These are phyloP conservation scores for Epichloe typhina DNA, from an alignment of 2,329 filamentous ascomycete genomes.

Conservation along the genomic window DNA sequence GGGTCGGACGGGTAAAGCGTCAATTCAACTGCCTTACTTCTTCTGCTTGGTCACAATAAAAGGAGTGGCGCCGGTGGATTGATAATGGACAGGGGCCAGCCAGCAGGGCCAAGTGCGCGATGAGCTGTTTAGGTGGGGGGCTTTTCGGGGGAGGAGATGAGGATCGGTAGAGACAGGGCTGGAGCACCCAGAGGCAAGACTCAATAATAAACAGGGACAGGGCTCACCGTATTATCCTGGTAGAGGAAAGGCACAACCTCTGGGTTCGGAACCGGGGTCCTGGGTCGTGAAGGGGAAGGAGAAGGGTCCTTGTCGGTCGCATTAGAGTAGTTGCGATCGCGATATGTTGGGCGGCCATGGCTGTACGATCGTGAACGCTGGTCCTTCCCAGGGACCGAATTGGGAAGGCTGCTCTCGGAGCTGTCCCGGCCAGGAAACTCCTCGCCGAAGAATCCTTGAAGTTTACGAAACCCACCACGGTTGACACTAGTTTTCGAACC, in stretches of 20 bases:
- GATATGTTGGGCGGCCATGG: slow-evolving; percentile 40
- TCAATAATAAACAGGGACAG: slow-evolving; percentile 2
- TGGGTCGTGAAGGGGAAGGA: slow-evolving; percentile 61
- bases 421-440: slow-evolving; percentile 65
- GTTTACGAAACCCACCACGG: slow-evolving; percentile 62
- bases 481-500: slow-evolving; percentile 64
- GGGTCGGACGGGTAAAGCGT: not conserved
- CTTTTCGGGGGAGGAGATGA: not conserved
- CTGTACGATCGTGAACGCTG: slow-evolving; percentile 51
- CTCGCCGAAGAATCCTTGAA: slow-evolving; percentile 87
- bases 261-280: slow-evolving; percentile 76
- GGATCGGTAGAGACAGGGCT: not conserved
- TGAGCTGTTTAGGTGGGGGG: not conserved
- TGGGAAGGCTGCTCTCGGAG: slow-evolving; percentile 55
- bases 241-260: slow-evolving; percentile 98
- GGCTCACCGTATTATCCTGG: slow-evolving; percentile 59
- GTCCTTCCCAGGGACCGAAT: slow-evolving; percentile 37
- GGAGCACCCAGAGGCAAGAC: not conserved
- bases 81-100: not conserved
- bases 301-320: slow-evolving; percentile 63
- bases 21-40: not conserved
- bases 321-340: slow-evolving; percentile 72
- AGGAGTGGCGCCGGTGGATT: slow-evolving; percentile 1
- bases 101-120: not conserved
- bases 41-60: not conserved